phyloP scores from a whole-genome alignment of 495 filamentous ascomycete species.

The Penicillium samsonianum region DNA sequence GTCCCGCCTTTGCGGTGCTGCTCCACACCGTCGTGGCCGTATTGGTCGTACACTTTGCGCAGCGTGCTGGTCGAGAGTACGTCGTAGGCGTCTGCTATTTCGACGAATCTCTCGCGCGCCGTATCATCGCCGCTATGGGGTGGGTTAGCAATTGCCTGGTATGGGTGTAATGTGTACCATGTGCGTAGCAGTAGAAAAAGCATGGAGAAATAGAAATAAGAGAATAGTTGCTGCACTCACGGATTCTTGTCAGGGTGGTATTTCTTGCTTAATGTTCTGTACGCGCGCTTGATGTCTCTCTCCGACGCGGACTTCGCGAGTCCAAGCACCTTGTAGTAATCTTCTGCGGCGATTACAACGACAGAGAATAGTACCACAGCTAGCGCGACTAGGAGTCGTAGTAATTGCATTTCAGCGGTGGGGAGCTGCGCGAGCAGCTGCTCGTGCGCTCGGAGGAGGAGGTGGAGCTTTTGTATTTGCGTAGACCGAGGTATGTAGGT shows the following conservation, averaged over 20 bases:
- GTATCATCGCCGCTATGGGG: conserved; percentile 66
- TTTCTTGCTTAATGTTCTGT: conserved; percentile 90
- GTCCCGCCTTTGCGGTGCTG: conserved; percentile 74
- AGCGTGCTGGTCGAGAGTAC: conserved; percentile 78
- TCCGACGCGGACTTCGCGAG: conserved; percentile 80
- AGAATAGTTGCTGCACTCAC: conserved; percentile 50
- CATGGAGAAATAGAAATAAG: neutral
- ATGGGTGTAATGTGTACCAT: neutral
- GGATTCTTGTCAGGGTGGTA: conserved; percentile 99
- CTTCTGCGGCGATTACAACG: conserved; percentile 62
- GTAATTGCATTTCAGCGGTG: conserved; percentile 23
- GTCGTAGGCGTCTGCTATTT: conserved; percentile 95
- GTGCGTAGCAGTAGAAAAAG: neutral
- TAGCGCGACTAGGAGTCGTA: conserved; percentile 22
- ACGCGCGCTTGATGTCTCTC: conserved; percentile 93
- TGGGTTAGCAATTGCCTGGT: neutral
- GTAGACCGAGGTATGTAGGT: neutral
- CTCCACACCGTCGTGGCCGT: conserved; percentile 87
- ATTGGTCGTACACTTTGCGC: conserved; percentile 92
- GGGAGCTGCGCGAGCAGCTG: conserved; percentile 16
- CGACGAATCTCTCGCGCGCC: conserved; percentile 90
- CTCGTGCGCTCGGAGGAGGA: conserved; percentile 2
- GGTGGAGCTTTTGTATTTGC: conserved; percentile 2
- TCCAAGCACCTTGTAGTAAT: conserved; percentile 93
- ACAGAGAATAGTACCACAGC: conserved; percentile 31